These are phyloP conservation scores for Fraxinus albicans DNA, from an alignment of 305 asterid genomes.

Conservation along the genomic window DNA sequence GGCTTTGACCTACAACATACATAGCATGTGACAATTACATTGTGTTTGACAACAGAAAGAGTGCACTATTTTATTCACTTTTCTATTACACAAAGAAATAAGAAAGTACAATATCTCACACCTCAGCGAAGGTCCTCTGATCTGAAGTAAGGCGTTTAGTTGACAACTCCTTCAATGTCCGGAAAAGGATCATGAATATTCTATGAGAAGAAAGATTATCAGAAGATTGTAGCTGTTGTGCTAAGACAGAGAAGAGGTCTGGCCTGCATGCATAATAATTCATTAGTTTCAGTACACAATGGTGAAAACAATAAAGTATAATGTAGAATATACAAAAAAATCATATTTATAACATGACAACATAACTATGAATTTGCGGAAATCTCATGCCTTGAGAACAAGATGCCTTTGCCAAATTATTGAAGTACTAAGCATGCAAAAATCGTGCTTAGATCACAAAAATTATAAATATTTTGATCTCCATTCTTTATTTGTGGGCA, in stretches of 20 bases:
- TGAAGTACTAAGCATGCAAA: slow-evolving; percentile 2
- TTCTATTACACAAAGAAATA: slow-evolving; percentile 2
- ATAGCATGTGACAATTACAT: neutral
- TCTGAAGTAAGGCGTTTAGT: slow-evolving; percentile 85
- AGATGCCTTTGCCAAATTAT: slow-evolving; percentile 11
- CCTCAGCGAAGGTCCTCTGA: slow-evolving; percentile 83
- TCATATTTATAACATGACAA: slow-evolving; percentile 8
- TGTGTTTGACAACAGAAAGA: neutral
- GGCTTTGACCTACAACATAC: neutral
- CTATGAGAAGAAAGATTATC: slow-evolving; percentile 88
- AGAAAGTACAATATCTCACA: slow-evolving; percentile 25
- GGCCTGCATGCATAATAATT: slow-evolving; percentile 62
- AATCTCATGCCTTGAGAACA: slow-evolving; percentile 8
- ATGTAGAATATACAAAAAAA: neutral
- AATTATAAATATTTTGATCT: neutral
- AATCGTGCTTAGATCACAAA: slow-evolving; percentile 10
- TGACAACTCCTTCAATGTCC: slow-evolving; percentile 90
- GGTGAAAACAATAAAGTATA: slow-evolving; percentile 1
- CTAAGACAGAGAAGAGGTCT: slow-evolving; percentile 83
- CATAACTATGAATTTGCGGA: neutral
- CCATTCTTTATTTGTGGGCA: neutral
- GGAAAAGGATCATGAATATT: slow-evolving; percentile 83
- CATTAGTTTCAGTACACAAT: slow-evolving; percentile 18
- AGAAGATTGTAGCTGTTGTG: slow-evolving; percentile 84
- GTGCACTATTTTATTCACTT: neutral